These are phyloP conservation scores for Blastobotrys chiropterorum DNA, from an alignment of 805 yeast species.

Conservation along the genomic window DNA sequence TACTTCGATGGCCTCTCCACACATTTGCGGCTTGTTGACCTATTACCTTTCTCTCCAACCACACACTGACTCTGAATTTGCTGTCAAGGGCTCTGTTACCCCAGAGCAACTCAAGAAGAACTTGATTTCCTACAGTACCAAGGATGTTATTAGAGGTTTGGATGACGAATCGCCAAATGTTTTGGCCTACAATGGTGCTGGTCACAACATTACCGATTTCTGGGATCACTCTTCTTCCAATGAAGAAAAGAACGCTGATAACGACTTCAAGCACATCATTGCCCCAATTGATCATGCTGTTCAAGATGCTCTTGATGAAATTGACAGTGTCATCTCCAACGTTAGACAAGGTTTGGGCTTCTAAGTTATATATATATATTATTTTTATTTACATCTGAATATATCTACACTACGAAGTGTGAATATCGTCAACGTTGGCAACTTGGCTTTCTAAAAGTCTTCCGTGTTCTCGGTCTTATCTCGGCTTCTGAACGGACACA, in stretches of 20 bases:
- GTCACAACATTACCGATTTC: conserved; percentile 45
- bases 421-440: neutral
- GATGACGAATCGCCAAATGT: conserved; percentile 49
- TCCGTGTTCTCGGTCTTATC: no score
- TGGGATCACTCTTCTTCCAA: conserved; percentile 30
- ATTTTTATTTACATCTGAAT: conserved; percentile 1
- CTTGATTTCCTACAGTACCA: conserved; percentile 47
- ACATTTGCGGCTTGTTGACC: conserved; percentile 49
- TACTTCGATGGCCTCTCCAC: conserved; percentile 62
- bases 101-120: conserved; percentile 50
- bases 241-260: conserved; percentile 11
- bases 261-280: conserved; percentile 11
- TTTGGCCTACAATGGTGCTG: conserved; percentile 57
- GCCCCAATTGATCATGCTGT: neutral
- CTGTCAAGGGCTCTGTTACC: conserved; percentile 39
- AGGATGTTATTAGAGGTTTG: conserved; percentile 41
- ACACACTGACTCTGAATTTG: conserved; percentile 42
- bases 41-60: conserved; percentile 55
- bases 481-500: no score
- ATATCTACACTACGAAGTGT: neutral
- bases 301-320: conserved; percentile 5
- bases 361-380: conserved; percentile 3
- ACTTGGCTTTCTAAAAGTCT: no score
- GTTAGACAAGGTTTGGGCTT: conserved; percentile 16
- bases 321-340: conserved; percentile 15